These are phyloP conservation scores for Acidiella bohemica DNA, from an alignment of 495 filamentous ascomycete genomes.

Conservation along the genomic window DNA sequence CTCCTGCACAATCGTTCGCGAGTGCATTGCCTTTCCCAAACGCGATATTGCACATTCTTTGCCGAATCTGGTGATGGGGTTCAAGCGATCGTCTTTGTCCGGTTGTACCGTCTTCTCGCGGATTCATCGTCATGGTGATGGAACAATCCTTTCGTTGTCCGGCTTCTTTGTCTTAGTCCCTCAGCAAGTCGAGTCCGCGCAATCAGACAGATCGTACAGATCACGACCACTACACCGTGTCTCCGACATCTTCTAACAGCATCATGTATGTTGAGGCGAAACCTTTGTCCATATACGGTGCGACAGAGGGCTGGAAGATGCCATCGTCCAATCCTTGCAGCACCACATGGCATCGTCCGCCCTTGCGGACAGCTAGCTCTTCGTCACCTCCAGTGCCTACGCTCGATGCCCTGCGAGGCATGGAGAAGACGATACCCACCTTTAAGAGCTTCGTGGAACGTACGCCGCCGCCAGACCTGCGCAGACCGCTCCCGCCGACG, in stretches of 20 bases:
- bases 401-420: slow-evolving; percentile 12
- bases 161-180: slow-evolving; percentile 5
- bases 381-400: slow-evolving; percentile 16
- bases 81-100: no score
- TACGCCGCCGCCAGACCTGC: slow-evolving; percentile 8
- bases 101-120: background rate
- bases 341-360: slow-evolving; percentile 5
- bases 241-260: background rate
- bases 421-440: slow-evolving; percentile 16
- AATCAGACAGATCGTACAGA: no score
- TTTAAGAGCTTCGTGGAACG: slow-evolving; percentile 17
- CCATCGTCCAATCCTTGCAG: slow-evolving; percentile 2
- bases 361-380: background rate
- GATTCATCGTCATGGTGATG: background rate
- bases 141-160: no score
- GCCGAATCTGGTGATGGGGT: no score
- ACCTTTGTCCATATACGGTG: background rate
- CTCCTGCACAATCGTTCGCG: no score
- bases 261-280: slow-evolving; percentile 7
- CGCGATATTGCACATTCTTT: no score
- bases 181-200: no score
- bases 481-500: slow-evolving; percentile 13
- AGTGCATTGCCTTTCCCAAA: no score
- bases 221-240: no score
- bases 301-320: slow-evolving; percentile 13